Evolutionary conservation across 805 yeast species (phyloP), one percentile per base, ranked within the genome.

Genomic region (Naumovozyma castellii): DNA sequence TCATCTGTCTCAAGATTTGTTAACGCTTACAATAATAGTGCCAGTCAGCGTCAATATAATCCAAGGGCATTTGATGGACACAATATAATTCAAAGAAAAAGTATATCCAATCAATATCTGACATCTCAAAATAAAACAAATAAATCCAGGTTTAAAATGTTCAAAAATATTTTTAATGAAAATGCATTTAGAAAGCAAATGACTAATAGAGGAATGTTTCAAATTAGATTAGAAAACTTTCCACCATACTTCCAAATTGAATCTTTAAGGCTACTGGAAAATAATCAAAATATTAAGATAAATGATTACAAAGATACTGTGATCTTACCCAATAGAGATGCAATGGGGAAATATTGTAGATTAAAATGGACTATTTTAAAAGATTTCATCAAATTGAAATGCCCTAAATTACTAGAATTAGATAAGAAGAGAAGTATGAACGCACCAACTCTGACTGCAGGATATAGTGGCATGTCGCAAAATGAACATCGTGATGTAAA

Each of bases 321-420:
- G 46, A 39, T 30, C 30, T 45, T 5, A 29, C 14, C 13, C 5
- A 29, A 29, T 29, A 20, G 17, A 35, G 19, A 37, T 50, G 18
- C 49, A 22, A 46, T 57, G 17, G 59, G 55, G 13, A 49, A 46
- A 35, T 57, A 40, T 41, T 55, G 56, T 8, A 57, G 57, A 36
- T 43, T 59, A 5, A 52, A 59, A 40, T 66, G 70, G 69, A 61
- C 57, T 12, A 59, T 61, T 1, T 38, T 66, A 14, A 65, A 65
- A 45, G 71, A 66, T 43, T 58, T 54, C 32, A 49, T 66, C 10
- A 59, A 64, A 38, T 41, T 53, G 29, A 57, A 57, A 37, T 59
- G 62, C 39, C 58, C 58, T 13, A 49, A 45, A 29, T 43, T 57
- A 37, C 36, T 57, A 18, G 48, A 45, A 30, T 38, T 48, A 35